phyloP scores from a whole-genome alignment of 2,329 filamentous ascomycete species.

The Metarhizium sp. region DNA sequence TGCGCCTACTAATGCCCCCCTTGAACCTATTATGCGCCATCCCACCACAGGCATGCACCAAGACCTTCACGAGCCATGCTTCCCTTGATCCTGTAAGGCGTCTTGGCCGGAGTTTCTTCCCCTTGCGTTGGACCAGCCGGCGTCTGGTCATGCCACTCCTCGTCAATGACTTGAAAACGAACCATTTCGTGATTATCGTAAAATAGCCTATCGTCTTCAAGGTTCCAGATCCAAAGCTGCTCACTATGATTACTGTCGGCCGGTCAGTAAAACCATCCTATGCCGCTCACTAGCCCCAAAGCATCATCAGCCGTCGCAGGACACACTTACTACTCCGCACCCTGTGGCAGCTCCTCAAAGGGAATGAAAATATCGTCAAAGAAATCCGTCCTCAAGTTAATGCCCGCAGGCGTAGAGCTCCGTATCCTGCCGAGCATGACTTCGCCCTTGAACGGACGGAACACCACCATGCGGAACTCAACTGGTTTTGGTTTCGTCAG shows the following conservation, averaged over 20 bases:
- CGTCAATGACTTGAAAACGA: slow-evolving; percentile 73
- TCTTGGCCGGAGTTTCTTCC: slow-evolving; percentile 51
- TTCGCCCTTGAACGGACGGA: slow-evolving; percentile 92
- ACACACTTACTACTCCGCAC: slow-evolving; percentile 59
- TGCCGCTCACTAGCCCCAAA: not conserved
- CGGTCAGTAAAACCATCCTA: not conserved
- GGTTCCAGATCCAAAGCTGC: slow-evolving; percentile 76
- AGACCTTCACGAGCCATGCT: slow-evolving; percentile 55
- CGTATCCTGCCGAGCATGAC: slow-evolving; percentile 80
- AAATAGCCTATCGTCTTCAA: slow-evolving; percentile 65
- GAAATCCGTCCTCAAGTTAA: slow-evolving; percentile 78
- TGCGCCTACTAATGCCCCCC: slow-evolving; percentile 4
- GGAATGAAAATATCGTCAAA: slow-evolving; percentile 88
- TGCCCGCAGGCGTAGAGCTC: slow-evolving; percentile 60
- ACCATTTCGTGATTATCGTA: slow-evolving; percentile 89
- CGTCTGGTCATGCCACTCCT: slow-evolving; percentile 86
- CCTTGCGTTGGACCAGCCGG: slow-evolving; percentile 57
- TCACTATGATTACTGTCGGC: slow-evolving; percentile 56
- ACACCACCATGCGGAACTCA: slow-evolving; percentile 87
- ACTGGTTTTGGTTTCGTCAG: slow-evolving; percentile 45
- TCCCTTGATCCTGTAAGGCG: slow-evolving; percentile 62
- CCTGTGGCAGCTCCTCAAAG: slow-evolving; percentile 62
- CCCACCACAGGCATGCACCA: slow-evolving; percentile 58
- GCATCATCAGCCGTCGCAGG: not conserved
- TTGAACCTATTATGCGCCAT: slow-evolving; percentile 19